Percentiles rank a stretch among this genome's conserved stretches.
Conservation (phyloP, 257 asterid species). For the Penstemon newberryi region DNA sequence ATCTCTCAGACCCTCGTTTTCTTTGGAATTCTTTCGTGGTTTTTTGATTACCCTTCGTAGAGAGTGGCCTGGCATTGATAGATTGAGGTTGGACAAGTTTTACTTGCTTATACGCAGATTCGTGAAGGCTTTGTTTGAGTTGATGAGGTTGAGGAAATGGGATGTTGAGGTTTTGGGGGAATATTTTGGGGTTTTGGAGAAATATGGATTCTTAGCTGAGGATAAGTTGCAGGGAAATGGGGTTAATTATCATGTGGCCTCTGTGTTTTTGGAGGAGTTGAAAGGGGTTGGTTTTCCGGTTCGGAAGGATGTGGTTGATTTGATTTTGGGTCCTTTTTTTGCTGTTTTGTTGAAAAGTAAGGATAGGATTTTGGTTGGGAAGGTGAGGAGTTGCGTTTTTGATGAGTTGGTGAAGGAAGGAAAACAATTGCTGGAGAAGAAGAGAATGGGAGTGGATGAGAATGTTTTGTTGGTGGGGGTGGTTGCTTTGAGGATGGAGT, state of each 20-base stretch:
- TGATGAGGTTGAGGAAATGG: conserved; percentile 62
- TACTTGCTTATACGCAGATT: conserved; percentile 79
- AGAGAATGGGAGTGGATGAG: conserved; percentile 46
- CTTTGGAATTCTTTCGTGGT: conserved; percentile 62
- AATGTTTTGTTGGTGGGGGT: conserved; percentile 49
- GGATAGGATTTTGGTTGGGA: conserved; percentile 78
- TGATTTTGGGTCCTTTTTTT: conserved; percentile 64
- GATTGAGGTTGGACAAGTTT: conserved; percentile 85
- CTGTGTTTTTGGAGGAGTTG: conserved; percentile 86
- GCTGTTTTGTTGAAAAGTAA: conserved; percentile 45
- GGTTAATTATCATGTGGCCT: conserved; percentile 78
- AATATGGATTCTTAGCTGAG: conserved; percentile 59
- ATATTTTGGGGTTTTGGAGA: conserved; percentile 53
- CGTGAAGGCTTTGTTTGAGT: conserved; percentile 55
- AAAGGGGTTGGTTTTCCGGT: conserved; percentile 59
- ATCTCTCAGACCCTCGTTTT: conserved; percentile 52
- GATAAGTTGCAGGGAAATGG: conserved; percentile 85
- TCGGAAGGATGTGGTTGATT: conserved; percentile 51
- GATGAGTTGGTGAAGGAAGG: conserved; percentile 67
- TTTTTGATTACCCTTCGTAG: conserved; percentile 72
- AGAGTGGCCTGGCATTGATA: conserved; percentile 92
- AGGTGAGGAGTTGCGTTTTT: conserved; percentile 71
- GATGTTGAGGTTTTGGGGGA: conserved; percentile 52
- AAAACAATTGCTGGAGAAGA: conserved; percentile 47
- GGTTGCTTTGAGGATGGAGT: conserved; percentile 67